phyloP scores from a whole-genome alignment of 768 basidiomycete species.

The Boletus tylopilopsis region DNA sequence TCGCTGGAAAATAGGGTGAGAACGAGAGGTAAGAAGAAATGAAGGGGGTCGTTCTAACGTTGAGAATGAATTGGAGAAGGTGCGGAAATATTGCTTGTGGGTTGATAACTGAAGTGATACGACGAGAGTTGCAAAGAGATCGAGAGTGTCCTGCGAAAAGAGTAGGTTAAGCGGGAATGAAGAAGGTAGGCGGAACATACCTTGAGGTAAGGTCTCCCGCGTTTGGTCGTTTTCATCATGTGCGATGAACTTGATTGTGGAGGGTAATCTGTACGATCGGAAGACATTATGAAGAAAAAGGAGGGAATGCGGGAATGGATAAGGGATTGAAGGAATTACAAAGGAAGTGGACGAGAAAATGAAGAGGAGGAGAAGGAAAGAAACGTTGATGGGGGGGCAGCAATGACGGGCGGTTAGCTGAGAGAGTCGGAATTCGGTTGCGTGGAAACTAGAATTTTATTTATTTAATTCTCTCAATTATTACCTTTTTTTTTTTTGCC shows the following conservation, averaged over 20 bases:
- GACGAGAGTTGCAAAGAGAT: constrained; percentile 95
- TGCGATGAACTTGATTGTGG: constrained; percentile 72
- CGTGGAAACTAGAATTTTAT: constrained; percentile 29
- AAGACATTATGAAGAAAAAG: constrained; percentile 33
- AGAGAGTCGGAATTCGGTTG: constrained; percentile 25
- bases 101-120: constrained; percentile 86
- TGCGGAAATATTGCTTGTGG: constrained; percentile 95
- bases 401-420: constrained; percentile 9
- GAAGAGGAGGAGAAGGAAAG: constrained; percentile 32
- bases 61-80: constrained; percentile 91
- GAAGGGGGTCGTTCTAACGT: constrained; percentile 58
- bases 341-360: constrained; percentile 17
- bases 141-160: constrained; percentile 81
- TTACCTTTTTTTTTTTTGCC: constrained; percentile 4
- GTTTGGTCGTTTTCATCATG: constrained; percentile 98
- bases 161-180: constrained; percentile 4
- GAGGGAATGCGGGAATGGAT: constrained; percentile 7
- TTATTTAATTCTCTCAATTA: not conserved
- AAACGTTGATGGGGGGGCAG: constrained; percentile 22
- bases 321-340: constrained; percentile 22
- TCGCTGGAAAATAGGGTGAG: constrained; percentile 53
- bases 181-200: constrained; percentile 35
- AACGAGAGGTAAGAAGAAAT: constrained; percentile 4
- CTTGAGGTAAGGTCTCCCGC: constrained; percentile 92
- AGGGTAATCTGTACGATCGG: constrained; percentile 37